Percentiles rank a stretch among this genome's conserved stretches.
Conservation (phyloP, 257 asterid genomes). For the Plectranthus barbatus region DNA sequence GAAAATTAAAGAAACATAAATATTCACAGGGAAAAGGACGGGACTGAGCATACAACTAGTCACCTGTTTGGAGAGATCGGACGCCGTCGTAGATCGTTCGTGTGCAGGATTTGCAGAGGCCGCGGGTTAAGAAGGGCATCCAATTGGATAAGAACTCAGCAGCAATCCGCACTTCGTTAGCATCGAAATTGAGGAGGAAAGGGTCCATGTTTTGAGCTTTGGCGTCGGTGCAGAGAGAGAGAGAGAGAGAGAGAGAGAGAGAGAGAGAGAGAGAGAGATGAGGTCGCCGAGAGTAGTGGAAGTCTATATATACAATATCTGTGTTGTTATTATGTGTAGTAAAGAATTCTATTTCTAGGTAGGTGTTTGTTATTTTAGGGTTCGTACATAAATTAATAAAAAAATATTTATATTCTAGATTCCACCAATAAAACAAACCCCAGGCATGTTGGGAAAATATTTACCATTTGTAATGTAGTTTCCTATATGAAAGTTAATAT, state of each 20-base stretch:
- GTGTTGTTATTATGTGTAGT: too few relatives aligned
- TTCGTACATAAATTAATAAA: too few relatives aligned
- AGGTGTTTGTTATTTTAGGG: too few relatives aligned
- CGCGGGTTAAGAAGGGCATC: slow-evolving; percentile 76
- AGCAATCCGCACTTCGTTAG: slow-evolving; percentile 58
- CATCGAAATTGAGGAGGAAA: slow-evolving; percentile 44
- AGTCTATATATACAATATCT: too few relatives aligned
- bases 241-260: neutral
- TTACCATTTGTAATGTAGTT: too few relatives aligned
- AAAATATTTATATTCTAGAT: too few relatives aligned
- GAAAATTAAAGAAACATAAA: neutral
- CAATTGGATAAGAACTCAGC: slow-evolving; percentile 85
- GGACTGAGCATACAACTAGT: neutral
- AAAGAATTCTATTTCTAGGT: too few relatives aligned
- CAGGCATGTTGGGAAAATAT: too few relatives aligned
- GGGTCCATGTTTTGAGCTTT: slow-evolving; percentile 27
- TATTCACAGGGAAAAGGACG: neutral
- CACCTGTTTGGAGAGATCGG: slow-evolving; percentile 55
- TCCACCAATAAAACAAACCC: too few relatives aligned
- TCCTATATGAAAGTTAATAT: too few relatives aligned
- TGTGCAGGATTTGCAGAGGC: slow-evolving; percentile 65
- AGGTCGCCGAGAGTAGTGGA: too few relatives aligned
- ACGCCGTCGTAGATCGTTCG: slow-evolving; percentile 31
- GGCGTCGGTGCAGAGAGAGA: slow-evolving; percentile 20
- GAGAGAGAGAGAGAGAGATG: neutral